Evolutionary conservation across 139 green algal species (phyloP), one percentile per base, ranked within the genome.

Genomic region (Ulvella scutata): DNA sequence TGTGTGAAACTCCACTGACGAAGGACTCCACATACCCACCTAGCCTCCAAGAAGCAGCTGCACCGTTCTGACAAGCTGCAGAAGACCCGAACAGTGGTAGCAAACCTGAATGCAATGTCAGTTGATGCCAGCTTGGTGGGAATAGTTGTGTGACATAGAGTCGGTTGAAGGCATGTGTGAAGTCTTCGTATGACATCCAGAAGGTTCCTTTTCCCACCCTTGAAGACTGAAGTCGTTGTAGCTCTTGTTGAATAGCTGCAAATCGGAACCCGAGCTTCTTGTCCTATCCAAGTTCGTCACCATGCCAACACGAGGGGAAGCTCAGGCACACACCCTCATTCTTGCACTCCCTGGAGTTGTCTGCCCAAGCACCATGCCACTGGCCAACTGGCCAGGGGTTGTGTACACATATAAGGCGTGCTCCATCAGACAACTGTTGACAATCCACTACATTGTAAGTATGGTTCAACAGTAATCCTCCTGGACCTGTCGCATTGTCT

Each of bases 51-150:
- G n/a, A n/a, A n/a, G n/a, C n/a, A n/a, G n/a, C n/a, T n/a, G n/a
- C n/a, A n/a, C n/a, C n/a, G n/a, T n/a, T n/a, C n/a, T n/a, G n/a
- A n/a, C n/a, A n/a, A n/a, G n/a, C n/a, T n/a, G n/a, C n/a, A n/a
- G n/a, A n/a, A n/a, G n/a, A n/a, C n/a, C n/a, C n/a, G n/a, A n/a
- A n/a, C n/a, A n/a, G n/a, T n/a, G n/a, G n/a, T 26, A 26, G 40
- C 40, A 59, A 26, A 67, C 72, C 84, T 72, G 81, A 85, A 75
- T 88, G 84, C 40, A 88, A 62, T 37, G 84, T 88, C 26, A 88
- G 81, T 60, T 86, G 81, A 62, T 88, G 84, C 84, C 84, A 88
- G 21, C 61, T 75, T 51, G 84, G 62, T 9, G 84, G 81, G 74
- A 86, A 88, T 51, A 84, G 60, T 4, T 78, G 78, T 72, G 79